Base-by-base conservation (phyloP, 208 protist genomes). In the Giardia duodenalis region DNA sequence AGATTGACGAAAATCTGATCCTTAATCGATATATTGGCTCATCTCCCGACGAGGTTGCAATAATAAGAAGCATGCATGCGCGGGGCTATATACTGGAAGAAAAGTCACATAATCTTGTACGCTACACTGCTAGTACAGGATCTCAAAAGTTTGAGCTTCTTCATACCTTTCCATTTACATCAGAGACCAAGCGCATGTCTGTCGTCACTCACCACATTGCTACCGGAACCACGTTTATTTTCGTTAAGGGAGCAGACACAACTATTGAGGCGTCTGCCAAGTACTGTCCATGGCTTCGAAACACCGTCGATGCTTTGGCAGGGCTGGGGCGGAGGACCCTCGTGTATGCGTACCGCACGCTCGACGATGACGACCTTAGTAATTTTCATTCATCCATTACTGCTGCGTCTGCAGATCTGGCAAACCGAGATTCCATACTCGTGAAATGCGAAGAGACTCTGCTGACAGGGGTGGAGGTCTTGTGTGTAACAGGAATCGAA, bases 141-240 rank as follows among this genome's bases (percentile, higher is more conserved):
- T 0, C 19, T 0, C 93, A 96, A 19, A 30, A 88, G 42, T 98
- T 96, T 94, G 95, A 98, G 22, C 96, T 99, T 46, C 92, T 99
- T 43, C 96, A 98, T 92, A 94, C 96, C 76, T 98, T 99, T 92
- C 98, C 98, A n/a, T 99, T 99, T 94, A 98, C 97, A n/a, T 98
- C 97, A 22, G 97, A 98, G 93, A 94, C 96, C 10, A 99, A 98
- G 94, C 96, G 97, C 47, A 99, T 99, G 98, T 97, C 97, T 46
- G 98, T 99, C 92, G 95, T 99, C 4, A 93, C 99, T 0, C 94
- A 96, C 76, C 95, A 97, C 44, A 39, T 43, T 43, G 44, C 2
- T 3, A 92, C 93, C 48, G 47, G 92, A 19, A 22, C 92, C 0
- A 97, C 98, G 89, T 95, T 94, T 0, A 97, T 98, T 86, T 97